phyloP scores from a whole-genome alignment of 2,329 filamentous ascomycete genomes.

The Microthyrium microscopicum region DNA sequence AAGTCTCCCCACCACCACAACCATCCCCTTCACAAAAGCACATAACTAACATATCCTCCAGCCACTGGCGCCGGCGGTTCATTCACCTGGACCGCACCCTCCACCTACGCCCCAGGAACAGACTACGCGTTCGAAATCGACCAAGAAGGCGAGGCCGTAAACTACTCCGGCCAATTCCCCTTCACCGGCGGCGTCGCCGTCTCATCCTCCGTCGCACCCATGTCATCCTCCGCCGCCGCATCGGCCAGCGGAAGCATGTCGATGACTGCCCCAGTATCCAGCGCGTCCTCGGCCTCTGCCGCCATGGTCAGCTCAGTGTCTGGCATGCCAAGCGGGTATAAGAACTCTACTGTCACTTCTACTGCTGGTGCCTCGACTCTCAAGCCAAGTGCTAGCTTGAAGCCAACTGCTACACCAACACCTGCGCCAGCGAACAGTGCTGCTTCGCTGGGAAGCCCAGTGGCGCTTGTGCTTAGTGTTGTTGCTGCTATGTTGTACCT shows the following conservation, averaged over 20 bases:
- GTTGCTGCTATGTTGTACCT: slow-evolving; percentile 9
- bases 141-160: slow-evolving; percentile 30
- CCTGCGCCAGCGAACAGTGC: slow-evolving; percentile 3
- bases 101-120: slow-evolving; percentile 23
- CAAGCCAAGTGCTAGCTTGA: not conserved
- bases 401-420: not conserved
- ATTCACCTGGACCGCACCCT: slow-evolving; percentile 35
- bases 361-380: not conserved
- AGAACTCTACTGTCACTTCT: slow-evolving; percentile 9
- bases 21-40: not conserved
- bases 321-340: not conserved
- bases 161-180: slow-evolving; percentile 39
- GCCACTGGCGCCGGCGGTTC: slow-evolving; percentile 27
- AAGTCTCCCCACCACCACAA: slow-evolving; percentile 11
- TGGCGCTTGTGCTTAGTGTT: slow-evolving; percentile 8
- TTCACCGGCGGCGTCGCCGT: slow-evolving; percentile 23
- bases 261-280: not conserved
- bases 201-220: slow-evolving; percentile 16
- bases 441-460: slow-evolving; percentile 7
- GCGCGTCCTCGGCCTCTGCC: slow-evolving; percentile 2
- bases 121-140: slow-evolving; percentile 44
- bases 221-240: slow-evolving; percentile 10
- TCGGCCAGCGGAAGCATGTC: too few species aligned
- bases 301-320: slow-evolving; percentile 1
- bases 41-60: slow-evolving; percentile 9